Conservation (phyloP, 306 rosid species). For the Cicer cuneatum region DNA sequence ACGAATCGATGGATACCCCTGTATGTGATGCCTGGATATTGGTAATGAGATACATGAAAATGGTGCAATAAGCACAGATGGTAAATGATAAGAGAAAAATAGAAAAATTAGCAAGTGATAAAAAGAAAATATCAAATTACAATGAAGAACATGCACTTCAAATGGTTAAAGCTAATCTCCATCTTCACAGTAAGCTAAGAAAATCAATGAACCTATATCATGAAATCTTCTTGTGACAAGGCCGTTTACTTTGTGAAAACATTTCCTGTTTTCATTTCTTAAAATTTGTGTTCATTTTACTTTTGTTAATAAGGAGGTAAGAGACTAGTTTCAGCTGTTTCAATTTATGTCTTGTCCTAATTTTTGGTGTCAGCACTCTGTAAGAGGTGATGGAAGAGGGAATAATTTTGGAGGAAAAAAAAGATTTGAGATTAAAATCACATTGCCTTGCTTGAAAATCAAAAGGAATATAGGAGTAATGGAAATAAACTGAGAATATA, state of each 20-base stretch:
- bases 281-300: too few relatives aligned
- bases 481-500: slow-evolving; percentile 3
- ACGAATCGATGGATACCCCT: slow-evolving; percentile 98
- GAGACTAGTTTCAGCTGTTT: slow-evolving; percentile 7
- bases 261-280: too few relatives aligned
- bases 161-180: slow-evolving; percentile 30
- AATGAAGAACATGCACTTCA: slow-evolving; percentile 40
- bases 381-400: background rate
- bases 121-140: slow-evolving; percentile 34
- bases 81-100: slow-evolving; percentile 31
- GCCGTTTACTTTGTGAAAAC: too few relatives aligned
- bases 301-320: too few relatives aligned
- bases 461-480: slow-evolving; percentile 1
- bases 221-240: slow-evolving; percentile 5
- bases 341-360: background rate
- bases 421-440: background rate
- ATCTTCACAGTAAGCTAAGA: slow-evolving; percentile 29
- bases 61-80: slow-evolving; percentile 12
- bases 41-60: slow-evolving; percentile 33
- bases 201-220: slow-evolving; percentile 29
- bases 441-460: slow-evolving; percentile 1
- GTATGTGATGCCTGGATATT: slow-evolving; percentile 89
- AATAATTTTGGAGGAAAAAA: background rate
- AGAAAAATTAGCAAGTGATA: slow-evolving; percentile 23
- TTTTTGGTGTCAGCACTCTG: slow-evolving; percentile 6